These are phyloP conservation scores for Hyphopichia pseudoburtonii DNA, from an alignment of 1,139 yeast genomes.

Conservation along the genomic window DNA sequence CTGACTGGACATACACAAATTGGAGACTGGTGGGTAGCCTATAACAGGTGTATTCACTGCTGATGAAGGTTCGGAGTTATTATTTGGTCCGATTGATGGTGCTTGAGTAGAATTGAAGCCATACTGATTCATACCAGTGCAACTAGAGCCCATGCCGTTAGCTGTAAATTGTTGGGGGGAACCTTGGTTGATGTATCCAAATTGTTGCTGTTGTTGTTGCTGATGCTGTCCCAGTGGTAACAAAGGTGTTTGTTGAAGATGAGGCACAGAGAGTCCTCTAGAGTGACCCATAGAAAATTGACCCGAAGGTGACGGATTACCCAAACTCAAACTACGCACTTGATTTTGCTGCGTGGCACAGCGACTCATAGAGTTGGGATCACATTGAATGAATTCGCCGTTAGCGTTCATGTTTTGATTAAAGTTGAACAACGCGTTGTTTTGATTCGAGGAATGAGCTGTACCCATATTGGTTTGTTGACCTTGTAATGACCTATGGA, in stretches of 20 bases:
- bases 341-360: background rate
- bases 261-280: constrained; percentile 5
- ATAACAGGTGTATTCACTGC: background rate
- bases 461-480: too few species aligned
- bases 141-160: too few species aligned
- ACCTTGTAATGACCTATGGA: background rate
- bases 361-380: background rate
- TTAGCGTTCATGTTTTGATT: constrained; percentile 29
- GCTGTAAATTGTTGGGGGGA: background rate
- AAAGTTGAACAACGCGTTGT: constrained; percentile 2
- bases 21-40: constrained; percentile 3
- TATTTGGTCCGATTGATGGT: background rate
- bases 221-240: background rate
- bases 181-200: constrained; percentile 1
- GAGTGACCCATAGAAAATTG: constrained; percentile 1
- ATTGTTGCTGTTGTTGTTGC: background rate
- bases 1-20: background rate
- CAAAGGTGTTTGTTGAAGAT: background rate
- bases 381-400: constrained; percentile 25
- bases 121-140: too few species aligned
- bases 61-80: background rate
- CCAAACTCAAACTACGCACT: constrained; percentile 4
- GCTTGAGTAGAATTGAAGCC: background rate
- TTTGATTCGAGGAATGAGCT: constrained; percentile 3
- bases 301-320: background rate